These are phyloP conservation scores for Lathyrus aphaca DNA, from an alignment of 306 rosid species.

Conservation along the genomic window DNA sequence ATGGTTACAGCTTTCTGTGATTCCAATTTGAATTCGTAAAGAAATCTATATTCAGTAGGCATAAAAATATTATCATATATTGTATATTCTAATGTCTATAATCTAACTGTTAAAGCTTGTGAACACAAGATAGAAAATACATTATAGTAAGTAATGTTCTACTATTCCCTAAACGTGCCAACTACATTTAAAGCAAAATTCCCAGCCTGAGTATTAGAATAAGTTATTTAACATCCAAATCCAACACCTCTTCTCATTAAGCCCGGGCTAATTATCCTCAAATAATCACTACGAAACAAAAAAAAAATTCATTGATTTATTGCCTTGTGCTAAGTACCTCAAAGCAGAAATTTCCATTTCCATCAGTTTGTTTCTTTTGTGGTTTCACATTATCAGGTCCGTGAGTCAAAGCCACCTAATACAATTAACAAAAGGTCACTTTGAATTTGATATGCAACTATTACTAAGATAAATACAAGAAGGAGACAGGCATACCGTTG, in stretches of 20 bases:
- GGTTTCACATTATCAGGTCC: slow-evolving; percentile 97
- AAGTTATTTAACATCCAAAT: slow-evolving; percentile 34
- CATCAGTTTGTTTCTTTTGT: slow-evolving; percentile 79
- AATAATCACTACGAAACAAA: slow-evolving; percentile 30
- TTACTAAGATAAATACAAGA: slow-evolving; percentile 32
- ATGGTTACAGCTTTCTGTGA: slow-evolving; percentile 14
- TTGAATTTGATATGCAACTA: slow-evolving; percentile 33
- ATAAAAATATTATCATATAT: slow-evolving; percentile 13
- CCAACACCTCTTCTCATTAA: slow-evolving; percentile 34
- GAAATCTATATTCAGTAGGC: slow-evolving; percentile 14
- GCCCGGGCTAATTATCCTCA: slow-evolving; percentile 30
- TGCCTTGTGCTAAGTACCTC: slow-evolving; percentile 61
- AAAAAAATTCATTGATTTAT: not conserved
- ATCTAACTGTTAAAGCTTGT: slow-evolving; percentile 31
- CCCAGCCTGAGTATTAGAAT: slow-evolving; percentile 3
- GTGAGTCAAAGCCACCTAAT: slow-evolving; percentile 96
- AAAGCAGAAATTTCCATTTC: slow-evolving; percentile 87
- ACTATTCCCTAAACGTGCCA: slow-evolving; percentile 30
- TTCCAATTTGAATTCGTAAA: slow-evolving; percentile 24
- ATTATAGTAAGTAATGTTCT: slow-evolving; percentile 20
- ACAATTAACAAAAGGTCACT: slow-evolving; percentile 31
- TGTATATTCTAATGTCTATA: slow-evolving; percentile 11
- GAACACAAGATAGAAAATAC: slow-evolving; percentile 24
- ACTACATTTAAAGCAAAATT: slow-evolving; percentile 20
- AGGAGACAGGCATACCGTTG: slow-evolving; percentile 61